phyloP scores from a whole-genome alignment of 2,329 filamentous ascomycete genomes.

The Colletotrichum sansevieriae region DNA sequence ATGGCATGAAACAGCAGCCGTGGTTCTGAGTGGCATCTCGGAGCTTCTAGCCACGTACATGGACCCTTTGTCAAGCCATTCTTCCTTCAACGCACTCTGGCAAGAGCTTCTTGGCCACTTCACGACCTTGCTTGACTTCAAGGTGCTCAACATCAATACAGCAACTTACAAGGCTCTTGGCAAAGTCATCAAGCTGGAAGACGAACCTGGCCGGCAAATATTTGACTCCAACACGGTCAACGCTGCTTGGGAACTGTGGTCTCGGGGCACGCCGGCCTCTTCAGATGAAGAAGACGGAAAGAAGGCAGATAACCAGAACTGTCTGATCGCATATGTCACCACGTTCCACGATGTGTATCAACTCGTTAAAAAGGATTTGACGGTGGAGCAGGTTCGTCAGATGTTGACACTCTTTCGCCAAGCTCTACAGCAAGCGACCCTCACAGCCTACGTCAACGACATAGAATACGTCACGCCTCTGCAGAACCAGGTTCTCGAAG shows the following conservation, averaged over 20 bases:
- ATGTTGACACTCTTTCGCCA: slow-evolving; percentile 79
- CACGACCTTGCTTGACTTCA: slow-evolving; percentile 71
- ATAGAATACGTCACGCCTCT: slow-evolving; percentile 79
- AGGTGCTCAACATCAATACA: slow-evolving; percentile 77
- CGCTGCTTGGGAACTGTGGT: slow-evolving; percentile 78
- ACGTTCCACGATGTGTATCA: slow-evolving; percentile 83
- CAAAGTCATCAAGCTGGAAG: slow-evolving; percentile 68
- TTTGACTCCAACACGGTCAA: slow-evolving; percentile 68
- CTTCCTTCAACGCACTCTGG: slow-evolving; percentile 81
- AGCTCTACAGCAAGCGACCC: slow-evolving; percentile 78
- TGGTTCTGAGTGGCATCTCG: slow-evolving; percentile 80
- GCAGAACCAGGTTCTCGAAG: slow-evolving; percentile 77
- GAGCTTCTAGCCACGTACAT: slow-evolving; percentile 82
- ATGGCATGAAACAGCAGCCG: slow-evolving; percentile 81
- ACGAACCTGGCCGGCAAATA: slow-evolving; percentile 63
- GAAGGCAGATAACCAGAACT: slow-evolving; percentile 79
- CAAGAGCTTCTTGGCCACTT: slow-evolving; percentile 78
- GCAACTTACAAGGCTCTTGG: slow-evolving; percentile 77
- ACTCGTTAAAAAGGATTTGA: slow-evolving; percentile 75
- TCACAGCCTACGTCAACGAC: slow-evolving; percentile 77
- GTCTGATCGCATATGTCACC: slow-evolving; percentile 86
- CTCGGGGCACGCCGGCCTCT: slow-evolving; percentile 68
- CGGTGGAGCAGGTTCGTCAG: slow-evolving; percentile 71
- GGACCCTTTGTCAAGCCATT: slow-evolving; percentile 74
- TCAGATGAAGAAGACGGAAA: slow-evolving; percentile 53